Evolutionary conservation across 2,329 filamentous ascomycete genomes (phyloP), one percentile per base, ranked within the genome.

Genomic region (Penicillium sp.): DNA sequence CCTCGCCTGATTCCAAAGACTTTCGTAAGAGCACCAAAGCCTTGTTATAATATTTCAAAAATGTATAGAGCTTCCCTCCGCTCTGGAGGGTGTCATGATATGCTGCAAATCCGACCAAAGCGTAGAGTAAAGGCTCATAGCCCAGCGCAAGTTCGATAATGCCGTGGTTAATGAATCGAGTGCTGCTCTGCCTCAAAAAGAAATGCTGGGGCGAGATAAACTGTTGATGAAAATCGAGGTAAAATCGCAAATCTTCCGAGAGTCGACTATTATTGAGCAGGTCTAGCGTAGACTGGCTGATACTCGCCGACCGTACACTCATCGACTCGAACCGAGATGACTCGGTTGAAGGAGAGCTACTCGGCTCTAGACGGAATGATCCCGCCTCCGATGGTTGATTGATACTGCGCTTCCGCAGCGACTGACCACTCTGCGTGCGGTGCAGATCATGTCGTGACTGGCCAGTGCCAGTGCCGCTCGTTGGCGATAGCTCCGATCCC

Each of bases 31-130:
- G 80, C 1, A 86, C 89, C 30, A 99, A 90, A 10, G 94, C 93
- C 73, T 88, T 90, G 76, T 97, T 93, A 80, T 98, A 97, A 72
- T 96, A 97, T 61, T 88, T 86, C 30, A 98, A 82, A 70, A 98
- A 98, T 56, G 90, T 88, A 63, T 90, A 85, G 28, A 98, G 88
- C 66, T 88, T 89, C 24, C 91, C 91, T 53, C 88, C 81, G 53
- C 89, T 87, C 42, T 85, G 84, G 53, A 97, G 76, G 1, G 91
- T 91, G 67, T 90, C 85, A 68, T 96, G 92, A 72, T 97, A 98
- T 0, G 93, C 91, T 12, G 94, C 85, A 74, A 97, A 98, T 0
- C 91, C 92, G 10, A 93, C 91, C 4, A 97, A 80, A 0, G 93
- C 93, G 74, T 97, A 93, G 5, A 97, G 84, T 12, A 98, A 81